Percentiles rank a stretch among this genome's conserved stretches.
phyloP scores from a whole-genome alignment of 306 rosid species.

The Trifolium dubium region DNA sequence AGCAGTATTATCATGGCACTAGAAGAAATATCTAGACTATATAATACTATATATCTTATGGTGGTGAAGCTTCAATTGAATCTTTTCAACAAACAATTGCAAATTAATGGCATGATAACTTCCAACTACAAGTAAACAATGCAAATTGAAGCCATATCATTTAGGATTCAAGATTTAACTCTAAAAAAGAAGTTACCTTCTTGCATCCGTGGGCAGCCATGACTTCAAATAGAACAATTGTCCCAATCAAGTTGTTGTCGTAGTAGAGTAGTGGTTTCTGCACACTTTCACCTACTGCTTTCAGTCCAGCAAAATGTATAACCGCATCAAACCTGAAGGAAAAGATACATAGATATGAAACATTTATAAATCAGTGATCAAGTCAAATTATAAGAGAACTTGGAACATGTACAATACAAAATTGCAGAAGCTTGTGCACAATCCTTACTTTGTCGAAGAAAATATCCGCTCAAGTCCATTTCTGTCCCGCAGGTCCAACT shows the following conservation, averaged over 20 bases:
- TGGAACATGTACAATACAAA: slow-evolving; percentile 5
- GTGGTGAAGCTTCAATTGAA: slow-evolving; percentile 20
- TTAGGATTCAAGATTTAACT: neutral
- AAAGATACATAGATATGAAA: slow-evolving; percentile 10
- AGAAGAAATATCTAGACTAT: slow-evolving; percentile 13
- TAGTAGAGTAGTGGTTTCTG: slow-evolving; percentile 75
- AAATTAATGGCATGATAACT: slow-evolving; percentile 9
- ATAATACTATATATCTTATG: neutral
- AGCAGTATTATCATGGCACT: slow-evolving; percentile 6
- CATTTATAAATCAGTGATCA: slow-evolving; percentile 6
- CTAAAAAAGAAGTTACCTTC: slow-evolving; percentile 57
- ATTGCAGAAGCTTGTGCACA: slow-evolving; percentile 22
- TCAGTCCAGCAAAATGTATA: slow-evolving; percentile 94
- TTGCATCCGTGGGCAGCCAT: slow-evolving; percentile 96
- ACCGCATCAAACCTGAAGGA: slow-evolving; percentile 85
- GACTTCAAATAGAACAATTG: slow-evolving; percentile 83
- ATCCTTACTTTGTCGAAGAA: slow-evolving; percentile 66
- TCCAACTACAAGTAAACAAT: neutral
- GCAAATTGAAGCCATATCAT: slow-evolving; percentile 13
- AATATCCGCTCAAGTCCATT: slow-evolving; percentile 68
- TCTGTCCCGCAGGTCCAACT: slow-evolving; percentile 89
- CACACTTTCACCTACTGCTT: slow-evolving; percentile 99
- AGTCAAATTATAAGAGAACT: slow-evolving; percentile 13
- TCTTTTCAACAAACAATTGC: neutral
- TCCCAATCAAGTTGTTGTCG: slow-evolving; percentile 89